These are phyloP conservation scores for Pythium periplocum DNA, from an alignment of 352 stramenopile genomes.

Conservation along the genomic window DNA sequence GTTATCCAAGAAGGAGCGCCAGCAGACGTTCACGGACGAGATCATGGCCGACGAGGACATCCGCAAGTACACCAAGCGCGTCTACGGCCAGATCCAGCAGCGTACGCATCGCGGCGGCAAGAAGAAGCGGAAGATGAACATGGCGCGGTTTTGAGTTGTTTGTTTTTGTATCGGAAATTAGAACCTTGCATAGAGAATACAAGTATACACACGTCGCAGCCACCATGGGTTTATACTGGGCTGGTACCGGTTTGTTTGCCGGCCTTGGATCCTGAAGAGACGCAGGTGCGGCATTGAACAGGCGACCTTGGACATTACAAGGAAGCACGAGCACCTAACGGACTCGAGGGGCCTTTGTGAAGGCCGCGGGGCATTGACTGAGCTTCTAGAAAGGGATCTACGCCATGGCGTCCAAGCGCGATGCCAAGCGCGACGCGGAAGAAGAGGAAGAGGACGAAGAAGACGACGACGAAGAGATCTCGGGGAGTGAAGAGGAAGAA, in stretches of 20 bases:
- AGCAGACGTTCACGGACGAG: slow-evolving; percentile 92
- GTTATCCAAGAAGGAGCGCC: slow-evolving; percentile 89
- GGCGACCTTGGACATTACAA: background rate
- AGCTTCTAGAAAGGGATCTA: background rate
- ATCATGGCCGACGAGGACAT: slow-evolving; percentile 88
- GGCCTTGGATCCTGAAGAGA: slow-evolving; percentile 10
- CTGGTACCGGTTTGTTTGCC: no score
- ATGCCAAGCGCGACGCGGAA: slow-evolving; percentile 34
- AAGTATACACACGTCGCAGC: slow-evolving; percentile 10
- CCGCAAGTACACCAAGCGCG: slow-evolving; percentile 85
- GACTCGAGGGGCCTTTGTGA: no score
- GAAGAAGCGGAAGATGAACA: slow-evolving; percentile 33
- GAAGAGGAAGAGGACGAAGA: slow-evolving; percentile 26
- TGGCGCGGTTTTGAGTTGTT: slow-evolving; percentile 4
- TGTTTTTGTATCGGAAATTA: no score
- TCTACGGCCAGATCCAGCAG: slow-evolving; percentile 71
- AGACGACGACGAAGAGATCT: slow-evolving; percentile 33
- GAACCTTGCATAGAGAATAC: background rate
- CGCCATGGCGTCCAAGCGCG: slow-evolving; percentile 34
- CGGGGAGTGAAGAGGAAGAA: slow-evolving; percentile 31
- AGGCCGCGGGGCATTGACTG: no score
- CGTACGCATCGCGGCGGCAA: slow-evolving; percentile 36
- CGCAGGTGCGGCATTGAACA: background rate
- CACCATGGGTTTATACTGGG: background rate
- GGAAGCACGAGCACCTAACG: background rate